Percentiles rank a stretch among this genome's conserved stretches.
Evolutionary conservation across 2,329 filamentous ascomycete genomes (phyloP).

Genomic region (Lecanicillium sp.): DNA sequence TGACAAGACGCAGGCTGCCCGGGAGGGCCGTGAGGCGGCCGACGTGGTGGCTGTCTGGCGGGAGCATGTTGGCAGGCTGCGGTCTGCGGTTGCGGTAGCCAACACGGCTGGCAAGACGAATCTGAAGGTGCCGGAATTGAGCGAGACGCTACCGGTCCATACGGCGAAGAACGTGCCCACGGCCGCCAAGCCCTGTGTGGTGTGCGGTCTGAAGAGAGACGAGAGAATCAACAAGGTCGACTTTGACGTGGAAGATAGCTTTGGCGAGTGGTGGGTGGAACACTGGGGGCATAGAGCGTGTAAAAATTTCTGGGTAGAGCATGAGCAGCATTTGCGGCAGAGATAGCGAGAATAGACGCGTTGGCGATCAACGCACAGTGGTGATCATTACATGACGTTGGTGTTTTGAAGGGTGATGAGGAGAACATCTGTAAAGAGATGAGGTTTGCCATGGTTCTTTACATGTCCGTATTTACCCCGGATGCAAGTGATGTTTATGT

Average conservation of each 20-base stretch:
- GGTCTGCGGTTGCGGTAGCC: slow-evolving; percentile 61
- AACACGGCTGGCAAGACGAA: slow-evolving; percentile 48
- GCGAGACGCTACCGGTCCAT: slow-evolving; percentile 60
- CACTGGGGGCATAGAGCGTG: slow-evolving; percentile 78
- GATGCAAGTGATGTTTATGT: too few relatives aligned
- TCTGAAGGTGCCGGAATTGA: slow-evolving; percentile 62
- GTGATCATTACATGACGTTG: too few relatives aligned
- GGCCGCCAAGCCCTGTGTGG: slow-evolving; percentile 66
- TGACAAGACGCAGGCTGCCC: slow-evolving; percentile 72
- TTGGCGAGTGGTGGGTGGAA: slow-evolving; percentile 95
- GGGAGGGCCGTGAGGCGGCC: slow-evolving; percentile 77
- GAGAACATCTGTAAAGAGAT: too few relatives aligned
- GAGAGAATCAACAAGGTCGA: slow-evolving; percentile 75
- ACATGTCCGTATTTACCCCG: too few relatives aligned
- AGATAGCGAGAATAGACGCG: slow-evolving; percentile 36
- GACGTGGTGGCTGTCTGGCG: slow-evolving; percentile 73
- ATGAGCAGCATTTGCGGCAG: slow-evolving; percentile 62
- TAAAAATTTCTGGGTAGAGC: slow-evolving; percentile 75
- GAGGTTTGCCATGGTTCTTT: too few relatives aligned
- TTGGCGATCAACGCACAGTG: too few relatives aligned
- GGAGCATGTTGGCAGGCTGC: slow-evolving; percentile 64
- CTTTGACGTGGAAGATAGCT: slow-evolving; percentile 74
- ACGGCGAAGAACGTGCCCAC: slow-evolving; percentile 66
- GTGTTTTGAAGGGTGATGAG: too few relatives aligned
- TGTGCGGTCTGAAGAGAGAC: slow-evolving; percentile 84